These are phyloP conservation scores for Citrus reticulata DNA, from an alignment of 345 rosid species.

Conservation along the genomic window DNA sequence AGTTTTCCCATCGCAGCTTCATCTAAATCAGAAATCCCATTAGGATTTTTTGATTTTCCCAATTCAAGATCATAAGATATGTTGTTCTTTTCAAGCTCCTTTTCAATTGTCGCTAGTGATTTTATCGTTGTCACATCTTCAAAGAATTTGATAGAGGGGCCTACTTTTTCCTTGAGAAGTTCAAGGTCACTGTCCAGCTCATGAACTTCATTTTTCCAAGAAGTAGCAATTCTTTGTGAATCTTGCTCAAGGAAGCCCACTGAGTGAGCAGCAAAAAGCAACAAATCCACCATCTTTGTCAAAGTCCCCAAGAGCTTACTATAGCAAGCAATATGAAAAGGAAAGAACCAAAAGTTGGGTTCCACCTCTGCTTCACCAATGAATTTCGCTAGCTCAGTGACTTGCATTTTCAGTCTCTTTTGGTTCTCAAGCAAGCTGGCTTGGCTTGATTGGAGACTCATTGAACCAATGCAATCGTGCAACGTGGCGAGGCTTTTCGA, in stretches of 20 bases:
- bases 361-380: slow-evolving; percentile 77
- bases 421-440: slow-evolving; percentile 36
- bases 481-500: slow-evolving; percentile 40
- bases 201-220: slow-evolving; percentile 30
- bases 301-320: slow-evolving; percentile 51
- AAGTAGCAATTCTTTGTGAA: slow-evolving; percentile 28
- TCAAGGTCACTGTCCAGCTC: slow-evolving; percentile 51
- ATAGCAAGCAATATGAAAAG: slow-evolving; percentile 57
- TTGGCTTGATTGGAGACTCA: slow-evolving; percentile 33
- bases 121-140: slow-evolving; percentile 47
- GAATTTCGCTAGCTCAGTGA: slow-evolving; percentile 46
- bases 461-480: slow-evolving; percentile 38
- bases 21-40: slow-evolving; percentile 16
- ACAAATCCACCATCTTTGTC: slow-evolving; percentile 57
- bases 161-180: slow-evolving; percentile 34
- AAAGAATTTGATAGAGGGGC: slow-evolving; percentile 44
- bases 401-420: slow-evolving; percentile 40
- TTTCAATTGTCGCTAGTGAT: slow-evolving; percentile 44
- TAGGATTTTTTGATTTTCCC: slow-evolving; percentile 46
- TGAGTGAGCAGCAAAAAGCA: slow-evolving; percentile 49
- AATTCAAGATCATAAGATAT: slow-evolving; percentile 44
- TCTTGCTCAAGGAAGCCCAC: slow-evolving; percentile 41
- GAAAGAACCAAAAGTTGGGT: slow-evolving; percentile 84
- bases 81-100: slow-evolving; percentile 34
- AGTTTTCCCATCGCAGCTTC: slow-evolving; percentile 31